Percentiles rank a stretch among this genome's conserved stretches.
Evolutionary conservation across 805 yeast genomes (phyloP).

Genomic region (Hanseniaspora meyeri): DNA sequence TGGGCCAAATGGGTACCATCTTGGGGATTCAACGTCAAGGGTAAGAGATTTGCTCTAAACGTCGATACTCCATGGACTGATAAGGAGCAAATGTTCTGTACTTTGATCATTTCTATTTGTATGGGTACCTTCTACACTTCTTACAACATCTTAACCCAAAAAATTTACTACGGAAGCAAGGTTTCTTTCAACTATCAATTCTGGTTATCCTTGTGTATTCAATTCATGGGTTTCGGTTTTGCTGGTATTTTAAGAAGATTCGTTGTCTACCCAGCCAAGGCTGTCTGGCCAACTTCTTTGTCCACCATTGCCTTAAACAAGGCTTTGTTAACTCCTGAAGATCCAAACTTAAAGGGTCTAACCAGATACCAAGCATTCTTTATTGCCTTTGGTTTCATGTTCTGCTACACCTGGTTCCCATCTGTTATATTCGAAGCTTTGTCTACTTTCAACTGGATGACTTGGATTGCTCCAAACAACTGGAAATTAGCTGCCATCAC

Average conservation of each 20-base stretch:
- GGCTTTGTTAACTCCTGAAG: conserved; percentile 35
- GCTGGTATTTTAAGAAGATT: conserved; percentile 51
- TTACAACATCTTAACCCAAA: conserved; percentile 29
- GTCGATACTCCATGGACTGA: conserved; percentile 50
- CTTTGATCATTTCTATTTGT: conserved; percentile 33
- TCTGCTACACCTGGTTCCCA: conserved; percentile 56
- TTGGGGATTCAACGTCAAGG: conserved; percentile 31
- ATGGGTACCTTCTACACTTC: conserved; percentile 28
- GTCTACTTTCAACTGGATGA: conserved; percentile 40
- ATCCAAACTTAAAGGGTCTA: conserved; percentile 26
- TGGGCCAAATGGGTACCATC: conserved; percentile 36
- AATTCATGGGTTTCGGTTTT: conserved; percentile 52
- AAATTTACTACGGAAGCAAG: conserved; percentile 24
- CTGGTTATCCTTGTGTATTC: conserved; percentile 43
- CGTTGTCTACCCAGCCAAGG: conserved; percentile 47
- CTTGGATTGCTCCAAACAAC: conserved; percentile 28
- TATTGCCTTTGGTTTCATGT: conserved; percentile 31
- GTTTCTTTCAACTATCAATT: conserved; percentile 38
- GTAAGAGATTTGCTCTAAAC: conserved; percentile 35
- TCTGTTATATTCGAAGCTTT: conserved; percentile 51
- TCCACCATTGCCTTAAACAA: conserved; percentile 47
- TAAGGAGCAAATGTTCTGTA: conserved; percentile 56
- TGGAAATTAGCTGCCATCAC: conserved; percentile 48
- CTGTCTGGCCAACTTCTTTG: conserved; percentile 53
- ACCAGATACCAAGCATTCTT: conserved; percentile 38